phyloP scores from a whole-genome alignment of 106 monocot genomes.

The Apostasia ramifera region DNA sequence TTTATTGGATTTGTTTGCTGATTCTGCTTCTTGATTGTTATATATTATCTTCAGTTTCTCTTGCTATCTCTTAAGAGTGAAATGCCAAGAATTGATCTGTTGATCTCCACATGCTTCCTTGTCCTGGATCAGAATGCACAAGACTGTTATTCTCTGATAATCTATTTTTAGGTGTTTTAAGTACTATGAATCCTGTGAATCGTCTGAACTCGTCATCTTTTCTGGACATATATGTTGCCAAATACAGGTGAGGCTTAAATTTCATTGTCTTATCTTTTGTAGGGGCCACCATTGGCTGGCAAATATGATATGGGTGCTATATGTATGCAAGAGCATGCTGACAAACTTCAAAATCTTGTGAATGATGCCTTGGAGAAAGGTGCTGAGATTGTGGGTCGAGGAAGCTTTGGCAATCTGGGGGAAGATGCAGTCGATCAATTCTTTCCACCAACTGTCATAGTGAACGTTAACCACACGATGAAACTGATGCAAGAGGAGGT shows the following conservation, averaged over 20 bases:
- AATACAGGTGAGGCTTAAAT: neutral
- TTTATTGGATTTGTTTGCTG: no score
- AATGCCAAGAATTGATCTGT: no score
- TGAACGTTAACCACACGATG: conserved; percentile 92
- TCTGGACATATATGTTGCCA: no score
- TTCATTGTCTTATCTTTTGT: neutral
- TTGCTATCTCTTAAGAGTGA: no score
- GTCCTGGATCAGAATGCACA: no score
- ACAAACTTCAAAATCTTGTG: conserved; percentile 92
- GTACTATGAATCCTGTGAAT: no score
- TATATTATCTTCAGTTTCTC: no score
- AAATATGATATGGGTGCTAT: conserved; percentile 99
- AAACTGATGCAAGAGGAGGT: conserved; percentile 99
- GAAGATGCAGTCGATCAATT: conserved; percentile 98
- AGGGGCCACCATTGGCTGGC: conserved; percentile 88
- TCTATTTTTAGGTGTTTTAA: no score
- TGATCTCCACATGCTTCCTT: no score
- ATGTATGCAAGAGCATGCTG: conserved; percentile 96
- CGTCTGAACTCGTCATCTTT: no score
- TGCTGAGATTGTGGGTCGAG: conserved; percentile 86
- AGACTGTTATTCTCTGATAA: no score
- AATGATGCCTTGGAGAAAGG: conserved; percentile 96
- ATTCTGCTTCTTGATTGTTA: no score
- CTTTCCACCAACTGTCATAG: conserved; percentile 89
- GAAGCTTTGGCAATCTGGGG: conserved; percentile 87